Conservation (phyloP, 805 yeast genomes). For the Naumovozyma dairenensis region DNA sequence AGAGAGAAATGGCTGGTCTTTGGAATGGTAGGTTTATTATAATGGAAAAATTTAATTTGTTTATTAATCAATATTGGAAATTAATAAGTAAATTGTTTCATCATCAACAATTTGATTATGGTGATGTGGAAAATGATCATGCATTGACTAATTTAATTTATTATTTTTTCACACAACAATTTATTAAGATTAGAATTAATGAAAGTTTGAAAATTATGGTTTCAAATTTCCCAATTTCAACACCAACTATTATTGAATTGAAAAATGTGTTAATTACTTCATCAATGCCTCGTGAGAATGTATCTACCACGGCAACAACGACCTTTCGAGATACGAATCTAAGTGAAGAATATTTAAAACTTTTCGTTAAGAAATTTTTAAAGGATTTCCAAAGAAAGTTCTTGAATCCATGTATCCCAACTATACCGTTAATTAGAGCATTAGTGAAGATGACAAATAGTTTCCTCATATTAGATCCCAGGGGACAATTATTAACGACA, state of each 20-base stretch:
- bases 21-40: conserved; percentile 17
- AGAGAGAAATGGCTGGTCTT: conserved; percentile 10
- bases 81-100: conserved; percentile 13
- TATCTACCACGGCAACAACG: not conserved
- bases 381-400: conserved; percentile 25
- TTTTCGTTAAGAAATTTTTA: conserved; percentile 14
- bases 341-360: conserved; percentile 9
- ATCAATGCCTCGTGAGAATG: too few relatives aligned
- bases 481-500: conserved; percentile 71
- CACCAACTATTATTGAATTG: conserved; percentile 49
- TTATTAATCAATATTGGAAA: conserved; percentile 21
- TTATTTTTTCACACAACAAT: conserved; percentile 19
- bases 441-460: conserved; percentile 66
- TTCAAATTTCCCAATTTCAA: conserved; percentile 40
- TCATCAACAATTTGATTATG: too few relatives aligned
- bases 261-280: conserved; percentile 39
- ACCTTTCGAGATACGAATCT: not conserved
- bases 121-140: conserved; percentile 23
- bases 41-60: conserved; percentile 21
- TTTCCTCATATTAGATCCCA: conserved; percentile 71
- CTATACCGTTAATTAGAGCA: conserved; percentile 56
- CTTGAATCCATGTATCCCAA: conserved; percentile 74
- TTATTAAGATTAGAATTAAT: conserved; percentile 34
- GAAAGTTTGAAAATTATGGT: conserved; percentile 54
- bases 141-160: conserved; percentile 17